These are phyloP conservation scores for Pseudonitzschia multiseries DNA, from an alignment of 108 stramenopile species.

Conservation along the genomic window DNA sequence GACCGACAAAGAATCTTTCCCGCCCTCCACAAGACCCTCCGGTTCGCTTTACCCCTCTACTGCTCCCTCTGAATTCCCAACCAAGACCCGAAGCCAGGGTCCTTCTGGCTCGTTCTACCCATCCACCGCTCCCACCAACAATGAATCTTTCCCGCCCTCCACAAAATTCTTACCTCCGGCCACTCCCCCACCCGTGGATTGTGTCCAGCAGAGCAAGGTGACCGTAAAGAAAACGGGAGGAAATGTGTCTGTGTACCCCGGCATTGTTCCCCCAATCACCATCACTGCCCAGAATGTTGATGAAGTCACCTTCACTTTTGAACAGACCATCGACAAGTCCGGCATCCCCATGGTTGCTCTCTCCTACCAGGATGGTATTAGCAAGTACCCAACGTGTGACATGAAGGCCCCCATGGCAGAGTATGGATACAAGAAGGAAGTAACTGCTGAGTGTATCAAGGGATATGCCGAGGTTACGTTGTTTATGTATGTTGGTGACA, in stretches of 20 bases:
- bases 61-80: neutral
- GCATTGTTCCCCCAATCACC: neutral
- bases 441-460: conserved; percentile 3
- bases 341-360: neutral
- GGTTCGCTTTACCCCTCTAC: neutral
- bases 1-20: neutral
- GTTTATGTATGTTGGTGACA: neutral
- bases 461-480: conserved; percentile 7
- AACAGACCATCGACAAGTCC: neutral
- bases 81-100: too few species aligned
- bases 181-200: neutral
- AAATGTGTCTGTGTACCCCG: neutral
- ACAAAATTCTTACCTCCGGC: neutral
- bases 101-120: neutral
- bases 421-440: neutral
- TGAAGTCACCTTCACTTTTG: neutral
- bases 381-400: neutral
- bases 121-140: neutral
- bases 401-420: neutral
- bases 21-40: neutral
- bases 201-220: too few species aligned
- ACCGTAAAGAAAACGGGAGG: neutral
- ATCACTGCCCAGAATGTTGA: conserved; percentile 7
- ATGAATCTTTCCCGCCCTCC: neutral
- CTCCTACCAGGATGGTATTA: neutral